Conservation (phyloP, 2,329 filamentous ascomycete species). For the Aspergillus intermedius region DNA sequence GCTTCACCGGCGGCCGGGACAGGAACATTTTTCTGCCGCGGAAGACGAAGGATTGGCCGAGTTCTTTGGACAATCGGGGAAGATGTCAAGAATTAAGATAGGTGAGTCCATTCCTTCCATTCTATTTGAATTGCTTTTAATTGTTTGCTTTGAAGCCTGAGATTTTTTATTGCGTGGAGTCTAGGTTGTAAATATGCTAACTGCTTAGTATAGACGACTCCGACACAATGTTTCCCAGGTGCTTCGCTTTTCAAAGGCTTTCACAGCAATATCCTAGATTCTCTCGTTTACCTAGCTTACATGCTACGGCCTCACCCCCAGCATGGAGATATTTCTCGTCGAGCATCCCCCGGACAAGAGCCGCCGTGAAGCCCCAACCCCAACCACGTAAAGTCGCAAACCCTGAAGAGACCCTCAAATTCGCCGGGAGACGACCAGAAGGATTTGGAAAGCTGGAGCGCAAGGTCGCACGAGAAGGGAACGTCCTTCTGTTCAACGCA, state of each 20-base stretch:
- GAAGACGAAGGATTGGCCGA: conserved; percentile 11
- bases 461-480: conserved; percentile 49
- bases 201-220: conserved; percentile 3
- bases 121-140: not conserved
- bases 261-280: conserved; percentile 18
- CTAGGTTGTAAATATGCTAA: not conserved
- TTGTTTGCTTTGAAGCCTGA: not conserved
- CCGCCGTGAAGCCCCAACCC: conserved; percentile 9
- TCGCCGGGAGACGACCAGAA: conserved; percentile 27
- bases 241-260: conserved; percentile 22
- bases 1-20: conserved; percentile 34
- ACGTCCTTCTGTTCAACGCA: conserved; percentile 58
- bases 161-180: not conserved
- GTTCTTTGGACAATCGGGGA: not conserved
- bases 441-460: conserved; percentile 45
- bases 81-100: not conserved
- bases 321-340: conserved; percentile 27
- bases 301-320: conserved; percentile 8
- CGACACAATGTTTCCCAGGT: conserved; percentile 23
- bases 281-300: conserved; percentile 7
- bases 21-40: conserved; percentile 38
- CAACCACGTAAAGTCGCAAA: conserved; percentile 6
- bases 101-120: not conserved
- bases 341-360: conserved; percentile 19
- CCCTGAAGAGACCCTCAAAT: conserved; percentile 17